Evolutionary conservation across 2,329 filamentous ascomycete species (phyloP), one percentile per base, ranked within the genome.

Genomic region (Parastagonospora avenae): DNA sequence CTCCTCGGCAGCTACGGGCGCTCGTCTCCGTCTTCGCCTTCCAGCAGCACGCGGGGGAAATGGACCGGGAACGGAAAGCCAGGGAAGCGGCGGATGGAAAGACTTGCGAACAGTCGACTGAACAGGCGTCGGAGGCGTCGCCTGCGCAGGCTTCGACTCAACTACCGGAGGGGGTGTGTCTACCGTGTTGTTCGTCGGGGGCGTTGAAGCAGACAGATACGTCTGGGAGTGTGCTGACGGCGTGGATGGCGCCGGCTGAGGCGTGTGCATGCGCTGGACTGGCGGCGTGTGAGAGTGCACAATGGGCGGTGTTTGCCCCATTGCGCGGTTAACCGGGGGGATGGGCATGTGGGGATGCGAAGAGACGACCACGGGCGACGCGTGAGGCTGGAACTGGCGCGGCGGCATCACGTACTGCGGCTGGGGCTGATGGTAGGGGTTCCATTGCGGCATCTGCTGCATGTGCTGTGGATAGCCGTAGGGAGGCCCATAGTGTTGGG

Each of bases 61-160:
- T 2, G 72, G 72, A 15, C 81, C 79, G 12, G 81, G 77, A 27
- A 81, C 77, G 10, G 84, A 87, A 30, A 84, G 77, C 84, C 84
- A 87, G 9, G 85, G 85, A 15, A 87, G 72, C 10, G 77, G 74
- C 51, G 82, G 79, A 53, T 77, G 76, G 64, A 78, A 84, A 2
- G 80, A 79, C 64, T 75, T 77, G 44, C 62, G 62, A 7, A 60
- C 56, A 8, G 64, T 55, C 19, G 62, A 62, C 38, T 65, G 64
- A 1, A 43, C 46, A 12, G 64, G 61, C 8, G 59, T 40, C n/a
- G 61, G 55, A 12, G 57, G 53, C 9, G 53, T 42, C 8, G 52
- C 29, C 30, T 52, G 54, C 9, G 39, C 46, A n/a, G 60, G 50
- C 54, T 63, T 60, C 28, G 57, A 47, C 37, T 63, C 63, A 35